Percentiles rank a stretch among this genome's conserved stretches.
Evolutionary conservation across 257 asterid species (phyloP).

Genomic region (Nemophila menziesii): DNA sequence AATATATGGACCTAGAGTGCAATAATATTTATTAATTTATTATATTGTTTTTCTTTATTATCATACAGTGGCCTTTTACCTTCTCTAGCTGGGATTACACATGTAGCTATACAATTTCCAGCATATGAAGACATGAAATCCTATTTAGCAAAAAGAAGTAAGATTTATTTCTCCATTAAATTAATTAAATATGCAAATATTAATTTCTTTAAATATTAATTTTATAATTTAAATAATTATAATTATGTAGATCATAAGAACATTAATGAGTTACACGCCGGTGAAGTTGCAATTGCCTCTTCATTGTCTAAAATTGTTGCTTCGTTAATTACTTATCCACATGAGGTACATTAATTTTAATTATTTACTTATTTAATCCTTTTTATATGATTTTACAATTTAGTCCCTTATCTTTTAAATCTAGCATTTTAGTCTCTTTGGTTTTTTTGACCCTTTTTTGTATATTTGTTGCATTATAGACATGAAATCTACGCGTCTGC

Average conservation of each 20-base stretch:
- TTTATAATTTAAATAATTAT: constrained; percentile 1
- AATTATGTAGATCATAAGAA: constrained; percentile 44
- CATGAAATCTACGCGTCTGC: no score
- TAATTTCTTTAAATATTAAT: background rate
- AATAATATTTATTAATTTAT: no score
- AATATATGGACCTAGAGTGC: no score
- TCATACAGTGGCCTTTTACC: constrained; percentile 95
- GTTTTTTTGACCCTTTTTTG: no score
- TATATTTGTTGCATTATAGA: no score
- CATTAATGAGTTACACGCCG: constrained; percentile 36
- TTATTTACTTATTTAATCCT: no score
- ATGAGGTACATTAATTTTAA: constrained; percentile 47
- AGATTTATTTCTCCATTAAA: background rate
- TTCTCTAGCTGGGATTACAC: constrained; percentile 84
- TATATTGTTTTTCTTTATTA: constrained; percentile 10
- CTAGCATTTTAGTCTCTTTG: no score
- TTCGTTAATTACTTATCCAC: constrained; percentile 82
- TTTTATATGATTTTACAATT: no score
- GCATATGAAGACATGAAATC: constrained; percentile 74
- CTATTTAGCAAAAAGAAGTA: constrained; percentile 68
- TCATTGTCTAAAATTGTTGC: constrained; percentile 73
- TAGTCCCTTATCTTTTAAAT: no score
- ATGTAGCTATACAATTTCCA: constrained; percentile 96
- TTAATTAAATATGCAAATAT: constrained; percentile 4
- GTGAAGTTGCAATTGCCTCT: constrained; percentile 81